Evolutionary conservation across 805 yeast species (phyloP).

Genomic region (Cephaloascus albidus): DNA sequence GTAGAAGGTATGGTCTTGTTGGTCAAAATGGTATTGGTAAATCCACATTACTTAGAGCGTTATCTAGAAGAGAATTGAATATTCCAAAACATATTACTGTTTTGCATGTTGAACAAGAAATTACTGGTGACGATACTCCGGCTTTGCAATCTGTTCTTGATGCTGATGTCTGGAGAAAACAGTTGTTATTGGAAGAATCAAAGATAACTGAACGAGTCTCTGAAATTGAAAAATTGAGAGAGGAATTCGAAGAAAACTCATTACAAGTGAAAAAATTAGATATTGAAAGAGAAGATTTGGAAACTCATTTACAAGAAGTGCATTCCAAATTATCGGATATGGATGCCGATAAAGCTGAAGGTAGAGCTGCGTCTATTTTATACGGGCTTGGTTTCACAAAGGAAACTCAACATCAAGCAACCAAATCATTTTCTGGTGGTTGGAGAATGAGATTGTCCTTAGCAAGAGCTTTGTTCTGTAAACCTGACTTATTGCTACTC

Average conservation of each 20-base stretch:
- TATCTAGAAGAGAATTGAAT: conserved; percentile 86
- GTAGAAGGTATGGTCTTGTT: conserved; percentile 93
- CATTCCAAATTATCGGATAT: conserved; percentile 79
- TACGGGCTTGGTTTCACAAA: conserved; percentile 90
- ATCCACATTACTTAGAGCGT: conserved; percentile 83
- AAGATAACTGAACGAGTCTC: conserved; percentile 64
- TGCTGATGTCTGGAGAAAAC: conserved; percentile 99
- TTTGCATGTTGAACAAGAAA: conserved; percentile 95
- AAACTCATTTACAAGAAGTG: conserved; percentile 66
- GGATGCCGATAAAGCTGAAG: conserved; percentile 97
- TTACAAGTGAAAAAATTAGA: conserved; percentile 73
- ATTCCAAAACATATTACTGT: conserved; percentile 94
- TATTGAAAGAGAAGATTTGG: conserved; percentile 83
- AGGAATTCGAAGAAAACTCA: conserved; percentile 68
- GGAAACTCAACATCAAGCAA: conserved; percentile 74
- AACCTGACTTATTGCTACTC: conserved; percentile 84
- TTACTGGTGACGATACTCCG: conserved; percentile 82
- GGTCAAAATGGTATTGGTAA: conserved; percentile 99
- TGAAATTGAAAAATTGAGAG: conserved; percentile 63
- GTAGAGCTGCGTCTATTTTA: conserved; percentile 89
- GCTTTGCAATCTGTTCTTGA: conserved; percentile 96
- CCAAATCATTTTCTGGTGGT: conserved; percentile 97
- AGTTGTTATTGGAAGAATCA: conserved; percentile 65
- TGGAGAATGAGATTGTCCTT: conserved; percentile 99
- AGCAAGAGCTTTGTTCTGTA: conserved; percentile 95